A percentile compares a stretch with the other conserved stretches of the same genome.
These are phyloP conservation scores for Crithidia sp. DNA, from an alignment of 208 protist species.

Conservation along the genomic window DNA sequence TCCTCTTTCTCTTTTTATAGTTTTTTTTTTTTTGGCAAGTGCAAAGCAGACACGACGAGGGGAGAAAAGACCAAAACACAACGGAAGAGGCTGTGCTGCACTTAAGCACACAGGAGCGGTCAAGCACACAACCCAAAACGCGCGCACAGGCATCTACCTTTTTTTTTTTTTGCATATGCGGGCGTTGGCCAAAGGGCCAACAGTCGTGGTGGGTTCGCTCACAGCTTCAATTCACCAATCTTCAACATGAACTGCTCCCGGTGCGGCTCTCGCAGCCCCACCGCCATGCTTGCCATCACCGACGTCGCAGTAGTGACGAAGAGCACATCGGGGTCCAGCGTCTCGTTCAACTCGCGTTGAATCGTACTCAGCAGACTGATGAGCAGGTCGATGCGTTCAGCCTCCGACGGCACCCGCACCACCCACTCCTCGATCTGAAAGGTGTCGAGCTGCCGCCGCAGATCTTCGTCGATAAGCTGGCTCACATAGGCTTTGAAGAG, in stretches of 20 bases:
- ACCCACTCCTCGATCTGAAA: conserved; percentile 72
- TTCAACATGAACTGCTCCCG: conserved; percentile 76
- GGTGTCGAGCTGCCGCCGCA: conserved; percentile 50
- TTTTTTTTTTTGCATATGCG: background rate
- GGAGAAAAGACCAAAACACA: too few relatives aligned
- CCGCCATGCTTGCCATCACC: conserved; percentile 78
- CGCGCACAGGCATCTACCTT: background rate
- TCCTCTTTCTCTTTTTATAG: too few relatives aligned
- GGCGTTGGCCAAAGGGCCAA: too few relatives aligned
- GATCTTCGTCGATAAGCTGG: conserved; percentile 61
- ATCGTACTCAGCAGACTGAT: conserved; percentile 71
- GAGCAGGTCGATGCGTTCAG: conserved; percentile 73
- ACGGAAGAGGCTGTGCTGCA: too few relatives aligned
- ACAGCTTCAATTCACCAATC: conserved; percentile 69
- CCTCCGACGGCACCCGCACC: conserved; percentile 50
- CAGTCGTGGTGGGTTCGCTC: background rate
- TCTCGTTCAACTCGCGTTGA: conserved; percentile 54
- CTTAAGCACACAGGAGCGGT: too few relatives aligned
- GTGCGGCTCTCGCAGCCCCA: conserved; percentile 58
- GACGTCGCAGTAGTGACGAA: conserved; percentile 70
- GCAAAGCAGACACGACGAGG: too few relatives aligned
- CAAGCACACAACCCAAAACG: background rate
- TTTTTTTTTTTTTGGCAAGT: too few relatives aligned
- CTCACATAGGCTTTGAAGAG: conserved; percentile 67
- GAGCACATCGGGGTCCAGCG: conserved; percentile 77